Conservation (phyloP, 306 rosid species). For the Rosa lucieae region DNA sequence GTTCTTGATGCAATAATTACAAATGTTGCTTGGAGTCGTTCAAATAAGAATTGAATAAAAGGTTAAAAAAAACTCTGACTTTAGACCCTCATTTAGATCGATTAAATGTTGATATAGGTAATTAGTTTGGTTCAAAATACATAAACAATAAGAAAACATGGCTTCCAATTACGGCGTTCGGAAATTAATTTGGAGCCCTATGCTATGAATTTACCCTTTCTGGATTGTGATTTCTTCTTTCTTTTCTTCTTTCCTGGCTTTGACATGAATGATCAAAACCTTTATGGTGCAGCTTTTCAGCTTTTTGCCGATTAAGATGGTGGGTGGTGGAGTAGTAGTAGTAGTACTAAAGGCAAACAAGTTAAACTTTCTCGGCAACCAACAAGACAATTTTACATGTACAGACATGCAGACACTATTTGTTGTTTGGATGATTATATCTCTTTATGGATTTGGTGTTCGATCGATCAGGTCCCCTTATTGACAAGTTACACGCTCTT, state of each 20-base stretch:
- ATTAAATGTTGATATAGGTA: neutral
- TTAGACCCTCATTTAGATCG: neutral
- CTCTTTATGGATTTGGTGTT: neutral
- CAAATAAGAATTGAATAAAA: no score
- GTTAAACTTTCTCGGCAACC: slow-evolving; percentile 18
- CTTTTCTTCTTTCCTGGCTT: neutral
- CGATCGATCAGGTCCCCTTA: neutral
- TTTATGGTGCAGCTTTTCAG: slow-evolving; percentile 10
- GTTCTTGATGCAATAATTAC: slow-evolving; percentile 33
- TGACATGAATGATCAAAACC: slow-evolving; percentile 15
- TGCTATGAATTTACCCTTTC: neutral
- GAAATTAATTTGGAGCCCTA: neutral
- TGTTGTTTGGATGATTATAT: neutral
- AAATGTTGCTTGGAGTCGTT: no score
- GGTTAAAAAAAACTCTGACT: neutral
- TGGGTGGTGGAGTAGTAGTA: neutral
- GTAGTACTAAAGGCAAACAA: slow-evolving; percentile 18
- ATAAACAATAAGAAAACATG: neutral
- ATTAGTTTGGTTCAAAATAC: neutral
- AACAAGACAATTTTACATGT: slow-evolving; percentile 9
- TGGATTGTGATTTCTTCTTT: neutral
- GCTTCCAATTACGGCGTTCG: neutral
- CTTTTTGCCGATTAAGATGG: slow-evolving; percentile 6
- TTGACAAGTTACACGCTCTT: slow-evolving; percentile 13
- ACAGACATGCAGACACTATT: neutral